Base-by-base conservation (phyloP, 306 rosid species). In the barrel medic (Medicago truncatula) region DNA sequence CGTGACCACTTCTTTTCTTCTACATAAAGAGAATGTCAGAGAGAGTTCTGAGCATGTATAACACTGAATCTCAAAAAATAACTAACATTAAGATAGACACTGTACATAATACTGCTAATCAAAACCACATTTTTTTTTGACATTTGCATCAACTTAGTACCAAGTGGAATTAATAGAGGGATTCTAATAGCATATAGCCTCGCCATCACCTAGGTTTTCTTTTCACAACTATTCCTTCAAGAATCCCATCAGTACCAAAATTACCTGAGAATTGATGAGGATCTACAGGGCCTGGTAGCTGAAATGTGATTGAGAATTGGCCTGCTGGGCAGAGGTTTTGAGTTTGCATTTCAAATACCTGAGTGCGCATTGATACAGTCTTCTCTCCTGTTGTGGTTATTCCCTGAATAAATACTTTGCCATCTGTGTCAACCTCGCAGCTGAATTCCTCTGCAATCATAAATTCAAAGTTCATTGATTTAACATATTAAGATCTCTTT, bases 281-380 rank as follows among this genome's bases (percentile, higher is more conserved):
- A 84, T 89, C 88, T 76, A 93, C 96, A 1, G 94, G 92, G 54
- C 98, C 96, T 5, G 97, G 93, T 60, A 91, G 86, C 90, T 82
- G 88, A 85, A 93, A 87, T 6, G 92, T 21, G 80, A 88, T 56
- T 9, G 97, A 84, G 83, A 91, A 89, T 74, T 88, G 79, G 11
- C 97, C 97, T 1, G 96, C 91, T 5, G 91, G 94, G 68, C 96
- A 86, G 25, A 91, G 93, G 77, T 91, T 93, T 8, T 73, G 89
- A 7, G 91, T 83, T 64, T 85, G 90, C 97, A 93, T 91, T 80
- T 89, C 84, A 87, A 93, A 93, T 73, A 83, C 85, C 57, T 88
- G 89, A 13, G 92, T 88, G 78, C 86, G 75, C 82, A 86, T 91
- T 82, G 86, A 77, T 2, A 91, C 89, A 7, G 71, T 77, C 56